Evolutionary conservation across 2,329 filamentous ascomycete species (phyloP), one percentile per base, ranked within the genome.

Genomic region (Zopfia rhizophila): DNA sequence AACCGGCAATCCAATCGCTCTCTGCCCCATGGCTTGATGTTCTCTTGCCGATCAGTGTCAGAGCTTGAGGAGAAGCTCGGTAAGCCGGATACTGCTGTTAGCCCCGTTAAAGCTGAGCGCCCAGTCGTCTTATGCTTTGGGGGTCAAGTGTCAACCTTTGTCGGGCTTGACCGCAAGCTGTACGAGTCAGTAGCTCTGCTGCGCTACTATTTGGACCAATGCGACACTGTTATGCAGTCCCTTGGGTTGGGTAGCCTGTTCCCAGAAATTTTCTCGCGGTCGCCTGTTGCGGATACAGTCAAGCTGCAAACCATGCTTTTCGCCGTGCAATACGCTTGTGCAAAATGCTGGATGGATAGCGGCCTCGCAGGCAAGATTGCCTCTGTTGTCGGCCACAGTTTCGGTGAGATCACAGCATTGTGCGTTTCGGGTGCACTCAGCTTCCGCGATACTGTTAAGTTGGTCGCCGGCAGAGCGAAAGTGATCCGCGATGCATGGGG

Each of bases 371-470:
- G n/a, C n/a, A 37, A 32, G 3, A 33, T 51, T 8, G 41, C 18
- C 18, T 28, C 28, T 12, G 25, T 49, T 4, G 23, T 63, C 3
- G 61, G 61, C 14, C 61, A 63, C 38, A 63, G 65, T 42, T 58
- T 75, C 10, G 73, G 73, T 16, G 70, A 75, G 44, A 68, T 73
- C 23, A 69, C 71, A 5, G 73, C 72, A 2, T 28, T 75, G 8
- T 42, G 59, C 31, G 55, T 63, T 1, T 61, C 69, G 14, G 72
- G 69, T 8, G 66, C 66, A 2, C 31, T 75, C 6, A 53, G 60
- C 4, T 52, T 58, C 1, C 38, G 25, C 8, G 63, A 68, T 18
- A 50, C 62, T 4, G 53, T 75, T 2, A 66, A 58, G 47, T 49
- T 75, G 0, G 68, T 75, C 3, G 66, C 66, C 7, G 41, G 31